Base-by-base conservation (phyloP, 306 rosid genomes). In the Malus orientalis region DNA sequence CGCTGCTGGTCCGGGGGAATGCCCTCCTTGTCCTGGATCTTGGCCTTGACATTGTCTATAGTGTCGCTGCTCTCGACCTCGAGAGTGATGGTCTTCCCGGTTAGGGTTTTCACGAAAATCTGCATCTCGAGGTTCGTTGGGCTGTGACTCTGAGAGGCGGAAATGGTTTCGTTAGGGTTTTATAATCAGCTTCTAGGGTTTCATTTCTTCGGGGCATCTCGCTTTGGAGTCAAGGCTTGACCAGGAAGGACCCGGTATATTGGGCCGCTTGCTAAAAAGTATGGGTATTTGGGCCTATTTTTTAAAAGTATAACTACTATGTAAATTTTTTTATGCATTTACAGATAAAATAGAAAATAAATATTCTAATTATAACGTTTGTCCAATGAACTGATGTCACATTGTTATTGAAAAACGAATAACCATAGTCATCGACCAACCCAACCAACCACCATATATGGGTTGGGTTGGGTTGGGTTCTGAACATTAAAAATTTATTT, bases 1-100 rank as follows among this genome's bases (percentile, higher is more conserved):
- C 94, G 92, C 85, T 89, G 97, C 86, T 91, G 96, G 71, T 93
- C 97, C 55, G 96, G 98, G 0, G 98, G 97, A 18, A 93, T 93
- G 2, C 96, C 97, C 89, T 90, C 98, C 75, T 93, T 93, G 82
- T 93, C 98, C 78, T 93, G 98, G 67, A 93, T 91, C 85, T 93
- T 93, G 2, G 96, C 85, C 59, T 93, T 87, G 73, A 90, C 96
- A 91, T 91, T 89, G 89, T 94, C 94, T 51, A 93, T 90, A n/a
- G 94, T 86, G 79, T 93, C 92, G 73, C 96, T 89, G 81, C 97
- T 86, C 86, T 93, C 93, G 8, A 88, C 97, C 85, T 91, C 97
- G 70, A 93, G 97, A 58, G 95, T 91, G 8, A 91, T 93, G 72
- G 97, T 91, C 85, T 93, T 89, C 77, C 96, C 96, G 0, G 92